Evolutionary conservation across 2,329 filamentous ascomycete genomes (phyloP).

Genomic region (Aspergillus sp.): DNA sequence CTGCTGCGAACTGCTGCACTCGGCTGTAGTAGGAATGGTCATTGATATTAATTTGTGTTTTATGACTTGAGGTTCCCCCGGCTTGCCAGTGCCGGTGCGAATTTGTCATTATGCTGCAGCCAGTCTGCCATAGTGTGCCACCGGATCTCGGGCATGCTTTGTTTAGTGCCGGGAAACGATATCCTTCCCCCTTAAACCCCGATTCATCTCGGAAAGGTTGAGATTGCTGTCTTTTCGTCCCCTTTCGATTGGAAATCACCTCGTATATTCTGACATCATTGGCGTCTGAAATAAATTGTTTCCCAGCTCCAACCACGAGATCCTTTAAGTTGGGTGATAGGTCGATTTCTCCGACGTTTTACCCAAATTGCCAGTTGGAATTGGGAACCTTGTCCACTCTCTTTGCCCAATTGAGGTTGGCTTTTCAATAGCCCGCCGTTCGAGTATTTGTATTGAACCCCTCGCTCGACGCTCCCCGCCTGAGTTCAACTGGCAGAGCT

Average conservation of each 20-base stretch:
- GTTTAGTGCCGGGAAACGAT: too few species aligned
- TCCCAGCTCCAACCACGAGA: slow-evolving; percentile 14
- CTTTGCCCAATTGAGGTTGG: slow-evolving; percentile 15
- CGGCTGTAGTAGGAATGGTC: neutral
- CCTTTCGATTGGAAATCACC: neutral
- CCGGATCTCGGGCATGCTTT: neutral
- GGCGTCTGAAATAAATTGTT: slow-evolving; percentile 13
- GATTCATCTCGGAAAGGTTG: neutral
- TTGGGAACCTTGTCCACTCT: neutral
- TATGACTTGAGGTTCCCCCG: too few species aligned
- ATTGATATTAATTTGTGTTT: neutral
- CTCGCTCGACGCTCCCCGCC: slow-evolving; percentile 1
- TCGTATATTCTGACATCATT: slow-evolving; percentile 17
- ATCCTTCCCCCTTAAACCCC: too few species aligned
- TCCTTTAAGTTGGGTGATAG: neutral
- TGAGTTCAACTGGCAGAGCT: neutral
- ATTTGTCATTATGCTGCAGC: slow-evolving; percentile 7
- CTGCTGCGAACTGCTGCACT: slow-evolving; percentile 7
- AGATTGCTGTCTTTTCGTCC: neutral
- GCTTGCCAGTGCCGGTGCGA: neutral
- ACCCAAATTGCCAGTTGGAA: neutral
- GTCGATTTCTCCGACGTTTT: slow-evolving; percentile 20
- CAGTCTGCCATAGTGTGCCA: neutral
- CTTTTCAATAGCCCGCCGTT: slow-evolving; percentile 19
- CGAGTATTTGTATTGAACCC: slow-evolving; percentile 13